Conservation (phyloP, 2,329 filamentous ascomycete species). For the Nothophoma quercina region DNA sequence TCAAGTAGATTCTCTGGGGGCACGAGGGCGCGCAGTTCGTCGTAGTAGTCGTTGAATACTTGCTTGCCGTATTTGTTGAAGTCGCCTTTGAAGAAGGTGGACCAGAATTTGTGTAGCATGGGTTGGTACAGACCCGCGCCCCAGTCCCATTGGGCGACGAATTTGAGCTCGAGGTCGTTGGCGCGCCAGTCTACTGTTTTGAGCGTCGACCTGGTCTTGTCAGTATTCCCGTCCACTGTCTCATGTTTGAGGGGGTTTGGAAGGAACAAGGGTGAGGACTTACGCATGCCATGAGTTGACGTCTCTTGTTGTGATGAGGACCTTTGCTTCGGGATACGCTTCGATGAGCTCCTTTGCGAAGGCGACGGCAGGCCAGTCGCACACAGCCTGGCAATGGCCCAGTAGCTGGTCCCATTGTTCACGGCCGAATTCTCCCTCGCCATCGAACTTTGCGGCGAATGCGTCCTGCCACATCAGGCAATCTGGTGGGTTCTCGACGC, state of each 20-base stretch:
- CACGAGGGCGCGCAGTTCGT: conserved; percentile 56
- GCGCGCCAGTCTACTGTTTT: conserved; percentile 73
- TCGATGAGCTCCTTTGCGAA: conserved; percentile 42
- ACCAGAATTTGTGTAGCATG: conserved; percentile 74
- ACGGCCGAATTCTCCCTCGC: conserved; percentile 65
- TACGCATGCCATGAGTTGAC: conserved; percentile 41
- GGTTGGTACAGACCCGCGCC: conserved; percentile 73
- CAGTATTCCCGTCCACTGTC: too few relatives aligned
- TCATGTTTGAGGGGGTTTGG: too few relatives aligned
- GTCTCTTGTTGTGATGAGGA: conserved; percentile 42
- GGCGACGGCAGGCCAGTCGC: conserved; percentile 38
- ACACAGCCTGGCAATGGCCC: conserved; percentile 51
- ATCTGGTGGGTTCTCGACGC: conserved; percentile 72
- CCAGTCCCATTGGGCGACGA: conserved; percentile 67
- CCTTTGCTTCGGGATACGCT: conserved; percentile 46
- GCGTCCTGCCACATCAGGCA: conserved; percentile 75
- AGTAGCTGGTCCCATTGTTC: conserved; percentile 59
- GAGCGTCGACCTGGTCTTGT: conserved; percentile 60
- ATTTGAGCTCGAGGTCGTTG: conserved; percentile 67
- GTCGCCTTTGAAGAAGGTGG: conserved; percentile 72
- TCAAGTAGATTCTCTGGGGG: conserved; percentile 60
- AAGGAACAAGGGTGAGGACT: not conserved
- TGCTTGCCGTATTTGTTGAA: conserved; percentile 71
- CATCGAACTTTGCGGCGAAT: conserved; percentile 68
- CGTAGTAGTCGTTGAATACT: conserved; percentile 66